Evolutionary conservation across 225 moss, liverwort and hornwort genomes (phyloP).

Genomic region (Thuidium tamariscinum): DNA sequence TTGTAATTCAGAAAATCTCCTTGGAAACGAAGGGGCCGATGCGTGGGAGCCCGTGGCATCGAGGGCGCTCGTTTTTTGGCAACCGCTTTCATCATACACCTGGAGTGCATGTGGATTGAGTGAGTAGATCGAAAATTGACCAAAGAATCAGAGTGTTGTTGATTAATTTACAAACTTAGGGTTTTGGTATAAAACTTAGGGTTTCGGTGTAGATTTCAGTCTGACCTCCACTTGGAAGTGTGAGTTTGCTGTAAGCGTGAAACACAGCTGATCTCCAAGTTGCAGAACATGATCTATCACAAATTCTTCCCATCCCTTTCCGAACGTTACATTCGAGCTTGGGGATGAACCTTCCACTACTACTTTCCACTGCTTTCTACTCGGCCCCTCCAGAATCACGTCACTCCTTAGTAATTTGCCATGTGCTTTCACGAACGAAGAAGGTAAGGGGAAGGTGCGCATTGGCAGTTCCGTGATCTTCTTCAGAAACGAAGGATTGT

Average conservation of each 20-base stretch:
- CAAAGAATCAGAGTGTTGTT: background rate
- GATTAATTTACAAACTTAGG: background rate
- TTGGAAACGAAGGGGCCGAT: background rate
- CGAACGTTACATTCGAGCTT: background rate
- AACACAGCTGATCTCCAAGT: conserved; percentile 21
- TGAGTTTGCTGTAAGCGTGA: conserved; percentile 10
- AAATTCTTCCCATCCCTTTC: conserved; percentile 11
- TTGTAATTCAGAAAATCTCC: background rate
- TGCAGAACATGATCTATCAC: conserved; percentile 17
- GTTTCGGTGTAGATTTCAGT: background rate
- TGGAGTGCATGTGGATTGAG: background rate
- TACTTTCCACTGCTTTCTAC: conserved; percentile 16
- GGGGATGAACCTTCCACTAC: background rate
- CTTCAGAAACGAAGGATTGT: conserved; percentile 24
- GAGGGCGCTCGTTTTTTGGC: conserved; percentile 13
- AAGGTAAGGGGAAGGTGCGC: background rate
- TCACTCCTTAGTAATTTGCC: background rate
- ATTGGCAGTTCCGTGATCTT: conserved; percentile 21
- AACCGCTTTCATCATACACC: conserved; percentile 26
- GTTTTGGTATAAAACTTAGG: background rate
- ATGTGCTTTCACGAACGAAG: conserved; percentile 7
- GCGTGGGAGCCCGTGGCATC: conserved; percentile 2
- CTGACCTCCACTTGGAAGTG: conserved; percentile 27
- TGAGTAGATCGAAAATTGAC: background rate
- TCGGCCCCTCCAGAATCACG: conserved; percentile 17